Evolutionary conservation across 352 stramenopile genomes (phyloP).

Genomic region (Phytophthora europaea): DNA sequence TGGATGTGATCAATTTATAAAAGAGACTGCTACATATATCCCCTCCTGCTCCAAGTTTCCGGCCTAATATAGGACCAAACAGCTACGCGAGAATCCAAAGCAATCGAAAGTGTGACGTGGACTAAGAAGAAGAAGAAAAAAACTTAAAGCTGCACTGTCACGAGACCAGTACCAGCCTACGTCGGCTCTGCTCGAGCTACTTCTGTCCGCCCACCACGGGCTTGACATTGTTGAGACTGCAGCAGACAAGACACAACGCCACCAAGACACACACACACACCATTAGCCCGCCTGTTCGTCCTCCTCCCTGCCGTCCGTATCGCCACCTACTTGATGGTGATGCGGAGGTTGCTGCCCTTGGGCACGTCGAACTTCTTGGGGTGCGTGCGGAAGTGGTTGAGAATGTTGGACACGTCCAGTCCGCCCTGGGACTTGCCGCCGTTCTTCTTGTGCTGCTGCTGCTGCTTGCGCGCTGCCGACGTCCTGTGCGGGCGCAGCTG

Average conservation of each 20-base stretch:
- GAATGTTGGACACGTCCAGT: conserved; percentile 83
- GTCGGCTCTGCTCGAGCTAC: conserved; percentile 31
- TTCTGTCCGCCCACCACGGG: conserved; percentile 75
- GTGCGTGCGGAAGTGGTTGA: conserved; percentile 80
- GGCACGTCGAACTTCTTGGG: conserved; percentile 86
- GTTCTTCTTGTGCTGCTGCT: conserved; percentile 26
- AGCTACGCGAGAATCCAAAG: background rate
- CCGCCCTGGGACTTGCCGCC: conserved; percentile 22
- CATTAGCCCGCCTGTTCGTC: conserved; percentile 7
- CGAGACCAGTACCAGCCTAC: background rate
- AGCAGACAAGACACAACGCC: conserved; percentile 7
- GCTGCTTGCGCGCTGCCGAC: conserved; percentile 48
- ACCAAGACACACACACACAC: conserved; percentile 4
- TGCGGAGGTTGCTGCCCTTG: conserved; percentile 81
- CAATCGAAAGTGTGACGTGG: conserved; percentile 6
- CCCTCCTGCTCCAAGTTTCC: too few relatives aligned
- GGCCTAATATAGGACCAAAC: too few relatives aligned
- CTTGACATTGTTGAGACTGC: conserved; percentile 77
- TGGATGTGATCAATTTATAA: too few relatives aligned
- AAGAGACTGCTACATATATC: too few relatives aligned
- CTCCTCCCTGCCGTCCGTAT: background rate
- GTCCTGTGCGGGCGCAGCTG: conserved; percentile 59
- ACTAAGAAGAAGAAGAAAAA: conserved; percentile 14
- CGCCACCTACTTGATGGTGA: conserved; percentile 80
- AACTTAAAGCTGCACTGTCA: conserved; percentile 6